Base-by-base conservation (phyloP, 495 filamentous ascomycete genomes). In the Penicillium flavigenum region DNA sequence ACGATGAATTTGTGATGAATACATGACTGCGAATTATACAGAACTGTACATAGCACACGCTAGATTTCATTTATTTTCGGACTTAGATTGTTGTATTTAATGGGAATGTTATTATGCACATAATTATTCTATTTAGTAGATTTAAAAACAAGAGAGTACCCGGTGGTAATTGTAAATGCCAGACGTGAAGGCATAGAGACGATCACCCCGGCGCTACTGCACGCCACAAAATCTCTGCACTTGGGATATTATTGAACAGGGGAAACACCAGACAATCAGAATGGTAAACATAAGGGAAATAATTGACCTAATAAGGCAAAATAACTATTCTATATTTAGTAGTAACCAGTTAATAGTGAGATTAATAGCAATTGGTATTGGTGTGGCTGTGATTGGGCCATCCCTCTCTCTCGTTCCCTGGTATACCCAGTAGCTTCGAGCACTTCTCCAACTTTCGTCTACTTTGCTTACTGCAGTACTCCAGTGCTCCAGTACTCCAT, bases 1-100 rank as follows among this genome's bases (percentile, higher is more conserved):
- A 94, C 91, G 17, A 92, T 91, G 73, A 90, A 88, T 67, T 72
- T 92, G 52, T 92, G 57, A 71, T 48, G 64, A 69, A 19, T 53
- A 51, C 32, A 61, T 51, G 48, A 58, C 46, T 44, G 17, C 58
- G 32, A 58, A 54, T 52, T 45, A 57, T 54, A 50, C 38, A 34
- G 46, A 38, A 47, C 10, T 54, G 42, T 63, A 54, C 43, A 53
- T 61, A 57, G 51, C 51, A 26, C 36, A 39, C 34, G 34, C 31
- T 47, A 47, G 43, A 55, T 29, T 53, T 36, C n/a, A 52, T 11
- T 16, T 44, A 20, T 41, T 43, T 41, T 19, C n/a, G 8, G 6
- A 6, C 36, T 32, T 32, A 34, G 9, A 48, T 48, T 32, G 36
- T 34, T 39, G 6, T 27, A 47, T 47, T 58, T 26, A 20, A 19